These are phyloP conservation scores for Cryptosporidium viatorum DNA, from an alignment of 169 alveolate genomes.

Conservation along the genomic window DNA sequence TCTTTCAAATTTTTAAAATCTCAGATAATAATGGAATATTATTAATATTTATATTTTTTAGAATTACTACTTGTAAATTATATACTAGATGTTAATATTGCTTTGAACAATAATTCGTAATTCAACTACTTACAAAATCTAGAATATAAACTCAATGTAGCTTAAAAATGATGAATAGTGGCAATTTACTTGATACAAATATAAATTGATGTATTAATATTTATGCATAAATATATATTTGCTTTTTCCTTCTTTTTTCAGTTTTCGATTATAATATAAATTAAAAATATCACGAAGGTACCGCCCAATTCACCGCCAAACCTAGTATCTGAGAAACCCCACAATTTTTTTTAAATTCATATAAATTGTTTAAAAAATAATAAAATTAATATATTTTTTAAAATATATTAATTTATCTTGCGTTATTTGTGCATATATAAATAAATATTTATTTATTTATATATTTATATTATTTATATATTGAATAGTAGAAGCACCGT, in stretches of 20 bases:
- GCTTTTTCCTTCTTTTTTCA: not conserved
- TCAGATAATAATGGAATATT: not conserved
- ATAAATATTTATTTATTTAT: too few relatives aligned
- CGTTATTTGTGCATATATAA: too few relatives aligned
- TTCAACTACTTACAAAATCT: too few relatives aligned
- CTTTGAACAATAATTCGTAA: too few relatives aligned
- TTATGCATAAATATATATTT: not conserved
- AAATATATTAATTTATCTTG: not conserved
- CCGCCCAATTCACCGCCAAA: constrained; percentile 37
- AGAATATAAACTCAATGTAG: not conserved
- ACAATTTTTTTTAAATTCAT: not conserved
- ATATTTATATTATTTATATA: too few relatives aligned
- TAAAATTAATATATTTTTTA: not conserved
- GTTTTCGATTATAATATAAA: not conserved
- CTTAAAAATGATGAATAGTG: too few relatives aligned
- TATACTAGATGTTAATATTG: not conserved
- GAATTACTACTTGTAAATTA: not conserved
- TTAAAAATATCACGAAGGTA: constrained; percentile 28
- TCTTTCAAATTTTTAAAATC: not conserved
- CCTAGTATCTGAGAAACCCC: not conserved
- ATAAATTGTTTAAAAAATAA: not conserved
- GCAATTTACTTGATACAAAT: too few relatives aligned
- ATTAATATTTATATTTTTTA: too few relatives aligned
- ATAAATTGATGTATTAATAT: not conserved
- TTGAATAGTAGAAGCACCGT: not conserved